Evolutionary conservation across 2,329 filamentous ascomycete species (phyloP).

Genomic region (Sporothrix pseudoabietina): DNA sequence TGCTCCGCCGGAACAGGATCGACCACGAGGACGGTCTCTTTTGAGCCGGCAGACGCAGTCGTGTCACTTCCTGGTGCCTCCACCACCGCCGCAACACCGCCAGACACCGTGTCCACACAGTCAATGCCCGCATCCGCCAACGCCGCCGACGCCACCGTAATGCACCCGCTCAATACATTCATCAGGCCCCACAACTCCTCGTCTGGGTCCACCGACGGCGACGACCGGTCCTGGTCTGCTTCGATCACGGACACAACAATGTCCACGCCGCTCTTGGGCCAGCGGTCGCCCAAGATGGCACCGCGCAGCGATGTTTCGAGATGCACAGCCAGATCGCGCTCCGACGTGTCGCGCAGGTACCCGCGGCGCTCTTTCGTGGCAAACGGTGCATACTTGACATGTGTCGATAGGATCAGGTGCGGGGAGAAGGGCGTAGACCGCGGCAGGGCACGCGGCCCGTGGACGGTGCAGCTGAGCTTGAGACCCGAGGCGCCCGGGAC

Average conservation of each 20-base stretch:
- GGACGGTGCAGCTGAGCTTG: constrained; percentile 90
- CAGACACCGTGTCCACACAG: constrained; percentile 85
- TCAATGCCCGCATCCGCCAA: constrained; percentile 95
- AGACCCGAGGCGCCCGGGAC: constrained; percentile 57
- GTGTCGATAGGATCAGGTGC: constrained; percentile 85
- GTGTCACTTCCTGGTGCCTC: constrained; percentile 42
- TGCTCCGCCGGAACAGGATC: constrained; percentile 86
- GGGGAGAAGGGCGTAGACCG: constrained; percentile 89
- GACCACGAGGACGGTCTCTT: constrained; percentile 59
- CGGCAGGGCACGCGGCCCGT: constrained; percentile 88
- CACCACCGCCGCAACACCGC: constrained; percentile 84
- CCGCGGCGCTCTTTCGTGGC: constrained; percentile 79
- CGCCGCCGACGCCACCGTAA: constrained; percentile 90
- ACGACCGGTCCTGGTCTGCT: constrained; percentile 76
- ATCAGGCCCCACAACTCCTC: constrained; percentile 82
- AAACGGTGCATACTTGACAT: constrained; percentile 96
- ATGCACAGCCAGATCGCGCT: constrained; percentile 88
- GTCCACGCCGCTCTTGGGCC: constrained; percentile 98
- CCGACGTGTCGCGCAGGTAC: constrained; percentile 81
- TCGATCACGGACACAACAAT: constrained; percentile 91
- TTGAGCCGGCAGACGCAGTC: constrained; percentile 36
- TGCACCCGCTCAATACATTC: constrained; percentile 87
- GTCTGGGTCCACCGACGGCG: constrained; percentile 47
- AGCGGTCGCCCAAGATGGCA: constrained; percentile 87
- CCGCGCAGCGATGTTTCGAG: constrained; percentile 88